Conservation (phyloP, 2,329 filamentous ascomycete species). For the Didymellaceae sp. region DNA sequence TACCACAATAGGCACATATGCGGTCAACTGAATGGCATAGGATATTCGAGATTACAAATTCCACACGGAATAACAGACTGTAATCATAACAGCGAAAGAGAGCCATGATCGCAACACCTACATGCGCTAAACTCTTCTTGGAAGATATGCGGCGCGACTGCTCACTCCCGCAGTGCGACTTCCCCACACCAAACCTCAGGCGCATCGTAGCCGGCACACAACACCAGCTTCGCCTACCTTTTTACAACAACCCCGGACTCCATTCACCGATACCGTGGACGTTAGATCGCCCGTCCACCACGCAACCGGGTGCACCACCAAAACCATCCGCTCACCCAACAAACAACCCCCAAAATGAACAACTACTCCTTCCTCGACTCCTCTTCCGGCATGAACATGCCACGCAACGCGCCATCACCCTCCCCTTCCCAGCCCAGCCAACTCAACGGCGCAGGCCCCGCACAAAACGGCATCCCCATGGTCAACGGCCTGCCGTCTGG, state of each 20-base stretch:
- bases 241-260: too few species aligned
- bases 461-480: slow-evolving; percentile 46
- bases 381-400: slow-evolving; percentile 29
- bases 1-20: neutral
- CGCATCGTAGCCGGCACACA: neutral
- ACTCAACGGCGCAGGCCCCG: slow-evolving; percentile 31
- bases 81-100: neutral
- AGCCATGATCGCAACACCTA: neutral
- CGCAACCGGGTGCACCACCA: slow-evolving; percentile 16
- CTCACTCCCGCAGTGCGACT: slow-evolving; percentile 16
- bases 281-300: too few species aligned
- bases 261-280: too few species aligned
- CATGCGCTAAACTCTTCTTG: slow-evolving; percentile 1
- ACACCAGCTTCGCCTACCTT: neutral
- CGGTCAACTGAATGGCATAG: neutral
- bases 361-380: slow-evolving; percentile 48
- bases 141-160: slow-evolving; percentile 8
- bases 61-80: neutral
- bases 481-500: slow-evolving; percentile 49
- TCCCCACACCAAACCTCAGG: slow-evolving; percentile 6
- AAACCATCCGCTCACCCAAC: neutral
- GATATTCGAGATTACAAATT: neutral
- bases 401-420: slow-evolving; percentile 45
- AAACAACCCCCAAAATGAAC: slow-evolving; percentile 34
- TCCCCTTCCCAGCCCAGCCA: slow-evolving; percentile 37